phyloP scores from a whole-genome alignment of 1,284 basidiomycete species.

The Rhodotorula mucilaginosa region DNA sequence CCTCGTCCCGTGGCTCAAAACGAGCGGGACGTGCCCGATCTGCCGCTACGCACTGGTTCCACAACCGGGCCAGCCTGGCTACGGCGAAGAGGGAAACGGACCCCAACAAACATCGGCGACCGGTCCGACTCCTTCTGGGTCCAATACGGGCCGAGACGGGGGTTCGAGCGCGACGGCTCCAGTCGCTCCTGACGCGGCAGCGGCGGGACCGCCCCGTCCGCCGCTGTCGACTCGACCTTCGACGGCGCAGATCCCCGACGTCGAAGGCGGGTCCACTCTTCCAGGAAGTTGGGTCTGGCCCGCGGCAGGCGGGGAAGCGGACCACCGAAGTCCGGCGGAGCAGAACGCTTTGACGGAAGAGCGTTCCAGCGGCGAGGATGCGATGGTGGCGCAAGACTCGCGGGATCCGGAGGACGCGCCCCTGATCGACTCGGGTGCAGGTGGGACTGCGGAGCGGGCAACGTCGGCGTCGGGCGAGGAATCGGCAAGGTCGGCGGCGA shows the following conservation, averaged over 20 bases:
- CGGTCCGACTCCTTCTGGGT: too few species aligned
- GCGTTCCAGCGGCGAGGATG: not conserved
- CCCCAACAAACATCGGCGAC: not conserved
- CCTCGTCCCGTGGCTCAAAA: slow-evolving; percentile 76
- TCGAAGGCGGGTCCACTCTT: slow-evolving; percentile 23
- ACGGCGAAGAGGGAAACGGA: slow-evolving; percentile 12
- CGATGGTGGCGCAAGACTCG: not conserved
- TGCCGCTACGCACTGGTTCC: slow-evolving; percentile 60
- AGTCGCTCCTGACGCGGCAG: not conserved
- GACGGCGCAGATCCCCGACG: slow-evolving; percentile 14
- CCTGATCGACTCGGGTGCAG: not conserved
- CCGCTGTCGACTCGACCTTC: slow-evolving; percentile 6
- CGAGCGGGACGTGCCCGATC: slow-evolving; percentile 78
- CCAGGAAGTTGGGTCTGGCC: slow-evolving; percentile 25
- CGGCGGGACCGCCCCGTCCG: not conserved
- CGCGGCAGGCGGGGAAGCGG: not conserved
- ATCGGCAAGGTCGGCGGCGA: slow-evolving; percentile 2
- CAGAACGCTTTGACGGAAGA: not conserved
- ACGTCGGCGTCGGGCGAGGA: not conserved
- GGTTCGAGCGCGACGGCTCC: not conserved
- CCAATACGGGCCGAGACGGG: too few species aligned
- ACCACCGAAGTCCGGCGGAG: not conserved
- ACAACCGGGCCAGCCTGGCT: slow-evolving; percentile 31
- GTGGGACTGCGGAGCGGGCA: not conserved
- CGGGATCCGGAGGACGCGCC: slow-evolving; percentile 6